These are phyloP conservation scores for Scheffersomyces parashehatae DNA, from an alignment of 1,139 yeast genomes.

Conservation along the genomic window DNA sequence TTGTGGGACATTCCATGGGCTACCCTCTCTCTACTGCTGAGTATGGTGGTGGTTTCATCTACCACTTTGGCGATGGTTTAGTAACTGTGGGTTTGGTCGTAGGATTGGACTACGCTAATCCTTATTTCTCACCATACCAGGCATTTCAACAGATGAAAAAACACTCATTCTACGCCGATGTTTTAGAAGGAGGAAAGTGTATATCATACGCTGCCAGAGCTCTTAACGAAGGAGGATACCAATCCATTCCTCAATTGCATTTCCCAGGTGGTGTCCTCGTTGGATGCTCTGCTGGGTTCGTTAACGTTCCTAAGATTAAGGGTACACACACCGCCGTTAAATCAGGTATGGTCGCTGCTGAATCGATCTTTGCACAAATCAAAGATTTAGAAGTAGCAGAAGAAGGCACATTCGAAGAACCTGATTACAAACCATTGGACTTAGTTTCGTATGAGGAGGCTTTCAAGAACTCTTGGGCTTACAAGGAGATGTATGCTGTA, in stretches of 20 bases:
- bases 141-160: slow-evolving; percentile 93
- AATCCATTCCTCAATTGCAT: slow-evolving; percentile 81
- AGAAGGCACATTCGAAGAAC: slow-evolving; percentile 43
- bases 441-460: slow-evolving; percentile 60
- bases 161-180: slow-evolving; percentile 80
- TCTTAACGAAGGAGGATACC: slow-evolving; percentile 92
- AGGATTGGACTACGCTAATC: slow-evolving; percentile 91
- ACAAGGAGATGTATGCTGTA: slow-evolving; percentile 75
- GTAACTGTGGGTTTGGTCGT: slow-evolving; percentile 89
- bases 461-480: slow-evolving; percentile 79
- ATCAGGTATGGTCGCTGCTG: slow-evolving; percentile 94
- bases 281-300: slow-evolving; percentile 94
- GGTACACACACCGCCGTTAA: slow-evolving; percentile 99
- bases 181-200: slow-evolving; percentile 86
- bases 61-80: slow-evolving; percentile 91
- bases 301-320: slow-evolving; percentile 95
- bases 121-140: slow-evolving; percentile 91
- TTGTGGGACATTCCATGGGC: slow-evolving; percentile 86
- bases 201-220: slow-evolving; percentile 95
- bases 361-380: slow-evolving; percentile 64
- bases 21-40: slow-evolving; percentile 73
- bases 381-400: slow-evolving; percentile 50
- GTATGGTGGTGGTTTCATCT: slow-evolving; percentile 97
- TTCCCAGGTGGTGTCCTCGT: slow-evolving; percentile 96
- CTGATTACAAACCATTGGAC: slow-evolving; percentile 45